Conservation (phyloP, 2,329 filamentous ascomycete species). For the Dactylellina parvicollis region DNA sequence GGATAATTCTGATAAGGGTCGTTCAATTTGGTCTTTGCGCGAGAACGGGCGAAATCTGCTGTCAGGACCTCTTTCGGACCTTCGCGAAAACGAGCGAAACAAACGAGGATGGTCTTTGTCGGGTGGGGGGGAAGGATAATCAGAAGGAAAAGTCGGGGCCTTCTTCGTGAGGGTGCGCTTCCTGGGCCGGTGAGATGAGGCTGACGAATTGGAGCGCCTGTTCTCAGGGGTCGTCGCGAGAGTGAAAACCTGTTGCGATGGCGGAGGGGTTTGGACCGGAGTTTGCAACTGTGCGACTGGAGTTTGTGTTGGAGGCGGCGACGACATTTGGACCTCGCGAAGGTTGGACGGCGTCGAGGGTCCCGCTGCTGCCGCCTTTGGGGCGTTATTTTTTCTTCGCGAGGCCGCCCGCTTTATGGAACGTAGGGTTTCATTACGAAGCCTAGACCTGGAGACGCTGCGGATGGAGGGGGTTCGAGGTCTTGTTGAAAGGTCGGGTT, state of each 20-base stretch:
- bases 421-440: constrained; percentile 46
- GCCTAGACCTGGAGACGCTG: constrained; percentile 42
- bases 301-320: constrained; percentile 41
- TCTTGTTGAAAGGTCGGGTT: constrained; percentile 23
- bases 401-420: constrained; percentile 47
- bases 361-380: constrained; percentile 7
- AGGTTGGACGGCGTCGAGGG: constrained; percentile 35
- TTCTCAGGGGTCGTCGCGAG: constrained; percentile 44
- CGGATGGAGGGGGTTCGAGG: constrained; percentile 28
- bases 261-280: constrained; percentile 52
- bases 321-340: constrained; percentile 47
- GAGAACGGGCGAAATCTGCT: constrained; percentile 39
- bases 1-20: constrained; percentile 54
- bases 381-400: constrained; percentile 40
- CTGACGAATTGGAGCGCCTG: constrained; percentile 56
- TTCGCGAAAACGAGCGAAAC: constrained; percentile 43
- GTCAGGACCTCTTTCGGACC: constrained; percentile 25
- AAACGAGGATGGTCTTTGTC: constrained; percentile 48
- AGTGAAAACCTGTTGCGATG: constrained; percentile 35
- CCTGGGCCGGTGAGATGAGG: constrained; percentile 55
- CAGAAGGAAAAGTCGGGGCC: constrained; percentile 43
- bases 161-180: constrained; percentile 50
- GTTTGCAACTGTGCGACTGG: constrained; percentile 53
- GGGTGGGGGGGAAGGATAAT: constrained; percentile 50
- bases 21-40: constrained; percentile 51